A percentile compares a stretch with the other conserved stretches of the same genome.
Conservation (phyloP, 768 basidiomycete genomes). For the Suillus americanus region DNA sequence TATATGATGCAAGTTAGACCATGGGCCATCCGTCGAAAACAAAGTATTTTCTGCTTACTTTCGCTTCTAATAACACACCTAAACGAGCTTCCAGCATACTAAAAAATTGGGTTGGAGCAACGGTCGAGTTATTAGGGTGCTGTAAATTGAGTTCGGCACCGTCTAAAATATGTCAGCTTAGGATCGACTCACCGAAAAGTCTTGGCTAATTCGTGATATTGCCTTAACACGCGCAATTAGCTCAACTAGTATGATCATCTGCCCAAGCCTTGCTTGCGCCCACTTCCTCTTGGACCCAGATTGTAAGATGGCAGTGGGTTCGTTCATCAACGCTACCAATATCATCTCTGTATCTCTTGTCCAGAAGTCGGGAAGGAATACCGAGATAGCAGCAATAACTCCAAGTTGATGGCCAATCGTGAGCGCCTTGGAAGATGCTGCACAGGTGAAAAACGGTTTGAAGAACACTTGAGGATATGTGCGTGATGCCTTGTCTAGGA, state of each 20-base stretch:
- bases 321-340: constrained; percentile 64
- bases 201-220: constrained; percentile 43
- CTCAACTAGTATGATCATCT: constrained; percentile 61
- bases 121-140: background rate
- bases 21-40: background rate
- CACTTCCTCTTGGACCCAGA: constrained; percentile 29
- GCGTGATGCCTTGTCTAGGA: constrained; percentile 52
- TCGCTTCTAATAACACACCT: constrained; percentile 54
- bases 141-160: background rate
- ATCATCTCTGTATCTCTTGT: constrained; percentile 72
- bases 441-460: constrained; percentile 70
- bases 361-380: constrained; percentile 65
- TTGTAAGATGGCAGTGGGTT: constrained; percentile 23
- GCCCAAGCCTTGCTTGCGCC: constrained; percentile 58
- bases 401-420: constrained; percentile 59
- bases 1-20: constrained; percentile 24
- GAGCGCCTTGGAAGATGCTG: constrained; percentile 62
- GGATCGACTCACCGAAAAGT: constrained; percentile 32
- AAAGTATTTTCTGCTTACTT: constrained; percentile 36
- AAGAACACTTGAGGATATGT: constrained; percentile 64
- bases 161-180: background rate
- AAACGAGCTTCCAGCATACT: constrained; percentile 56
- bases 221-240: constrained; percentile 52
- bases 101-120: constrained; percentile 37
- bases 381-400: constrained; percentile 49